Evolutionary conservation across 768 basidiomycete species (phyloP), one percentile per base, ranked within the genome.

Genomic region (Suillus subaureus): DNA sequence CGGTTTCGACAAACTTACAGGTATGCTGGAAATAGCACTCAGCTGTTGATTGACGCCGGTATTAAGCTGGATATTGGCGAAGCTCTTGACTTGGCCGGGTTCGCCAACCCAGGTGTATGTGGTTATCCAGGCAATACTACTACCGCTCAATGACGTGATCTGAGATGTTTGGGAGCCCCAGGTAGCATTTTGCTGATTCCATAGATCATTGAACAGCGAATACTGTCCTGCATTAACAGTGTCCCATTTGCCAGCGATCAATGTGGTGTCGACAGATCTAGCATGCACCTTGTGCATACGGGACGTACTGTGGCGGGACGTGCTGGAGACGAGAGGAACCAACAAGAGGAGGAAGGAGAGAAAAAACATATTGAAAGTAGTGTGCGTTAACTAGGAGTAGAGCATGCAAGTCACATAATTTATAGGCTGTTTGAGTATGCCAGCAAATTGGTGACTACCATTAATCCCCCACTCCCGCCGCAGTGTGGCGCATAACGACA

Each of bases 71-170:
- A 87, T 77, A 73, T 89, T 86, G 28, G 87, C 80, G 75, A 81
- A 90, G 70, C 85, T 88, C 81, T 89, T 90, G 66, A 90, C 80
- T 26, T 79, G 78, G 26, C 61, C 1, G 6, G 23, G 9, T 8
- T 81, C 85, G 39, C 87, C 87, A 8, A 26, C 64, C 88, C 88
- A 89, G 0, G 65, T 77, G 83, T 84, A 89, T 3, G 71, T 79
- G 35, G 82, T 85, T 72, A 70, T 79, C 88, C 88, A 89, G 0
- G 78, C 73, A 40, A 86, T 66, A 7, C 74, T 81, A 35, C 71
- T 78, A 3, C 80, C 84, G 56, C 74, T 77, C 68, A 83, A 63
- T 21, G 81, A 82, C 1, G 74, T 72, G 68, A 89, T 68, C 26
- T 78, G 73, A 37, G 86, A 80, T 70, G 87, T 87, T 67, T 85